phyloP scores from a whole-genome alignment of 2,329 filamentous ascomycete genomes.

The Chaetomium olivaceum region DNA sequence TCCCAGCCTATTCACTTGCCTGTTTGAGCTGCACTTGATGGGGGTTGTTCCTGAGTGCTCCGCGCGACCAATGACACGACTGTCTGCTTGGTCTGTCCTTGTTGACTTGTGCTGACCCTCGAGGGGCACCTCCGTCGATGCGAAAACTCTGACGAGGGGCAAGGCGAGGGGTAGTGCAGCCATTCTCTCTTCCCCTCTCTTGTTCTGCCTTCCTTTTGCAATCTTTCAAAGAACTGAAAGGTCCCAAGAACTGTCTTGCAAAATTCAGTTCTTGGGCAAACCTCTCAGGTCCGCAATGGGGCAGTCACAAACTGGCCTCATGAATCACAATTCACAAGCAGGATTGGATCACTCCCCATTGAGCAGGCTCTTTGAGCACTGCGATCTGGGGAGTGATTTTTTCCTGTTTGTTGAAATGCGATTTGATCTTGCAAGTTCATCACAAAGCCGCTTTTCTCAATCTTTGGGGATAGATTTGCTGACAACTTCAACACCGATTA shows the following conservation, averaged over 20 bases:
- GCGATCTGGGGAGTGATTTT: not conserved
- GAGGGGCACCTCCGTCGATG: not conserved
- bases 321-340: not conserved
- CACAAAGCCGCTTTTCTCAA: not conserved
- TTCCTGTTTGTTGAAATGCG: not conserved
- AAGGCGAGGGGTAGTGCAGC: not conserved
- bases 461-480: not conserved
- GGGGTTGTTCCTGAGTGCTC: not conserved
- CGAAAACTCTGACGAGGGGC: not conserved
- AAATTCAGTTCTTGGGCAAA: not conserved
- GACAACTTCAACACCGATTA: not conserved
- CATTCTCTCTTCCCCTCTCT: not conserved
- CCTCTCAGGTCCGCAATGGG: not conserved
- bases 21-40: not conserved
- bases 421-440: not conserved
- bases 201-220: not conserved
- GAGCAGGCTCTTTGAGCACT: not conserved
- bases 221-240: not conserved
- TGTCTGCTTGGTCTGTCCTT: not conserved
- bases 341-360: not conserved
- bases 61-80: not conserved
- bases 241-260: not conserved
- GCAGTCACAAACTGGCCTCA: not conserved
- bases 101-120: not conserved
- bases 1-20: not conserved